phyloP scores from a whole-genome alignment of 1,139 yeast genomes.

The Nadsonia starkeyi-henricii region DNA sequence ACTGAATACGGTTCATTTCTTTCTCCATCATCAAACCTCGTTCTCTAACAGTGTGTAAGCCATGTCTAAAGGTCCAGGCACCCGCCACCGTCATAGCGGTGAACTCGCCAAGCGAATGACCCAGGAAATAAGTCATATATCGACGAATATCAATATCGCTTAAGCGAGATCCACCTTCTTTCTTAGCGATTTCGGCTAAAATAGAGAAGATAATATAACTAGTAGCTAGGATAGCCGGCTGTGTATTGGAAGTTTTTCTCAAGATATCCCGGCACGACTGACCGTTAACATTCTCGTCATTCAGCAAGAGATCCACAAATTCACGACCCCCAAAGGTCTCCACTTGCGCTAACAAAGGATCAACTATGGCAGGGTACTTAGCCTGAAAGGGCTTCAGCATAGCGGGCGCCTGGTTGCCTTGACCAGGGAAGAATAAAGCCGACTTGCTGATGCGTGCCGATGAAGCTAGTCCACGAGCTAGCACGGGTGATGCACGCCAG shows the following conservation, averaged over 20 bases:
- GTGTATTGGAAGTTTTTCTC: slow-evolving; percentile 38
- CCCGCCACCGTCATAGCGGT: slow-evolving; percentile 38
- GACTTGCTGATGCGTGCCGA: background rate
- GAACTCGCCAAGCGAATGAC: slow-evolving; percentile 55
- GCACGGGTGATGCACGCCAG: too few relatives aligned
- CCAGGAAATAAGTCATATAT: slow-evolving; percentile 24
- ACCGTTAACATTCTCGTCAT: slow-evolving; percentile 10
- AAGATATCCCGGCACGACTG: slow-evolving; percentile 11
- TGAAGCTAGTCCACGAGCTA: background rate
- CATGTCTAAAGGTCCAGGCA: slow-evolving; percentile 28
- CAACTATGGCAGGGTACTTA: slow-evolving; percentile 13
- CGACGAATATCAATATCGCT: background rate
- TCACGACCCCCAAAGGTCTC: slow-evolving; percentile 19
- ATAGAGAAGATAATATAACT: slow-evolving; percentile 29
- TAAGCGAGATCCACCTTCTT: slow-evolving; percentile 6
- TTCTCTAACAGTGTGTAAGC: slow-evolving; percentile 34
- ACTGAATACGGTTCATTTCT: slow-evolving; percentile 6
- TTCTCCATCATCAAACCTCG: slow-evolving; percentile 42
- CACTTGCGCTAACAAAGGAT: slow-evolving; percentile 20
- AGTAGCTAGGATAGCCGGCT: slow-evolving; percentile 44
- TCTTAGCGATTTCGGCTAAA: slow-evolving; percentile 18
- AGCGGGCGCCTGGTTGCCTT: slow-evolving; percentile 28
- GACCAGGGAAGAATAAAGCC: slow-evolving; percentile 24
- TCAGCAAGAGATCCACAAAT: slow-evolving; percentile 16
- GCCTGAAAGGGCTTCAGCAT: slow-evolving; percentile 19